Evolutionary conservation across 2,329 filamentous ascomycete species (phyloP).

Genomic region (Huntiella bhutanensis): DNA sequence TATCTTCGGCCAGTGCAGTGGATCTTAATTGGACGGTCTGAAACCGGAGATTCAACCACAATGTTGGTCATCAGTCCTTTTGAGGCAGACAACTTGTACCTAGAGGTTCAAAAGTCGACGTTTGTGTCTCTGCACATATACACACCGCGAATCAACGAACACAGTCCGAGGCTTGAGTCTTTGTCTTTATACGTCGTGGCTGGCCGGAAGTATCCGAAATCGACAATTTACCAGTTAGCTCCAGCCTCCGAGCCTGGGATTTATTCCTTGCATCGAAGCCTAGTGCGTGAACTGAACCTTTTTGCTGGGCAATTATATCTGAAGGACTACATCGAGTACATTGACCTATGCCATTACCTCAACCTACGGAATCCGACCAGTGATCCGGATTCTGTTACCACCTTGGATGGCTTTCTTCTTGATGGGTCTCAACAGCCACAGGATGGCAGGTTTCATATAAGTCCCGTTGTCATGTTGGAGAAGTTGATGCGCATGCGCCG

Average conservation of each 20-base stretch:
- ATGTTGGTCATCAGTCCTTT: slow-evolving; percentile 39
- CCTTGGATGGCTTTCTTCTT: slow-evolving; percentile 20
- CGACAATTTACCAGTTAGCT: slow-evolving; percentile 1
- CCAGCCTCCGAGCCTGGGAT: background rate
- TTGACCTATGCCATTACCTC: slow-evolving; percentile 29
- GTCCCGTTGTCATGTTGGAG: slow-evolving; percentile 22
- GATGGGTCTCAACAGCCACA: background rate
- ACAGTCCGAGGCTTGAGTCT: slow-evolving; percentile 23
- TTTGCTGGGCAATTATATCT: slow-evolving; percentile 53
- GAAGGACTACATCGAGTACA: slow-evolving; percentile 33
- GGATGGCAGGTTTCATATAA: slow-evolving; percentile 12
- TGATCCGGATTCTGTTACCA: slow-evolving; percentile 14
- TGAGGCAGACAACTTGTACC: slow-evolving; percentile 36
- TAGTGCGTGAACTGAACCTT: slow-evolving; percentile 36
- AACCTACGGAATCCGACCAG: slow-evolving; percentile 20
- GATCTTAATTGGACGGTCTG: slow-evolving; percentile 20
- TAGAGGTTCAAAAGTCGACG: slow-evolving; percentile 18
- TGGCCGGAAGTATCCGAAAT: background rate
- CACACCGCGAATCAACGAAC: slow-evolving; percentile 24
- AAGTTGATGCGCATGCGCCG: slow-evolving; percentile 20
- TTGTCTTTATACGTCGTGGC: slow-evolving; percentile 27
- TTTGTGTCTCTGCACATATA: slow-evolving; percentile 31
- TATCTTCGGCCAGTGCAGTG: slow-evolving; percentile 37
- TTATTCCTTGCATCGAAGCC: slow-evolving; percentile 4
- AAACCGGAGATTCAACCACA: background rate